Evolutionary conservation across 441 rosid species (phyloP), one percentile per base, ranked within the genome.

Genomic region (Brassica hybrid): DNA sequence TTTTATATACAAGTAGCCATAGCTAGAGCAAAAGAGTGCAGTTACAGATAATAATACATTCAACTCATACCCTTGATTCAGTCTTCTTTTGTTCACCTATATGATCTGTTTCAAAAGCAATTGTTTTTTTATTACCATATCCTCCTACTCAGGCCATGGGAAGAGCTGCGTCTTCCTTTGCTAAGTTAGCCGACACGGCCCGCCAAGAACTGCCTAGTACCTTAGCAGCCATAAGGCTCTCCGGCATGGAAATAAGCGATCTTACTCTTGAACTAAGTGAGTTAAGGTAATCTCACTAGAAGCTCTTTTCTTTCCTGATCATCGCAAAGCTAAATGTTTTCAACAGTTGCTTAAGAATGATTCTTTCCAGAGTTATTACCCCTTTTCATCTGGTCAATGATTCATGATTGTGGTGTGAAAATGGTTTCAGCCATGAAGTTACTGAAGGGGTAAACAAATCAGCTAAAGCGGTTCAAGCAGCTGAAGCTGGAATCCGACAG

Each of bases 181-280:
- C 98, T 12, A 94, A 91, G 85, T 83, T 96, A 69, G 98, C 98
- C 4, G 97, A 92, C 79, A 84, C 91, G 18, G 97, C 98, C 65
- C 89, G 94, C 18, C 91, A 89, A 82, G 98, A 96, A 79, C 91
- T 94, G 52, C 98, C 98, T 2, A 84, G 96, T 81, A 92, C 98
- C 19, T 88, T 96, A 91, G 96, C 94, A 63, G 97, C 97, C n/a
- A 84, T 94, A 21, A 88, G 98, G 88, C 94, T 96, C 66, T 96
- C 97, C 1, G 94, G 97, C 78, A 92, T 96, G 99, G 99, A 96
- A 81, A 89, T 96, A 74, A 96, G 98, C 60, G 99, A 92, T 85
- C 97, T 96, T 48, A 94, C 97, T 1, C 87, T 94, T 77, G 98
- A 96, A 84, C 69, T 96, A 63, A 91, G 91, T 67, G 97, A 94